Conservation (phyloP, 1,139 yeast genomes). For the Pichia sp. region DNA sequence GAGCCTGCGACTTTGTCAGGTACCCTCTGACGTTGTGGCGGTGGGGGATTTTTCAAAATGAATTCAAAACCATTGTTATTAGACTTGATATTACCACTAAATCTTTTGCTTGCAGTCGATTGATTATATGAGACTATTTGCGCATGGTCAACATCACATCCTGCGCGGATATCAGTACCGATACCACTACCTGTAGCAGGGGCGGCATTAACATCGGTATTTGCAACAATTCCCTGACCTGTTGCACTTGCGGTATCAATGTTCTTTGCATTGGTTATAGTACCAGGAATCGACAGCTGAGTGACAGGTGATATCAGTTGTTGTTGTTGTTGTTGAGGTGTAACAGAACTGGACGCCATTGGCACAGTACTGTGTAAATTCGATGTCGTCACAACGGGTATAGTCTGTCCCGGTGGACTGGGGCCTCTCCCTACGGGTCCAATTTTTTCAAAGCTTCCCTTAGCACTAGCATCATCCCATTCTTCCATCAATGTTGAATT, state of each 20-base stretch:
- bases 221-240: not conserved
- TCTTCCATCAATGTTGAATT: too few species aligned
- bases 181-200: too few species aligned
- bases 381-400: conserved; percentile 26
- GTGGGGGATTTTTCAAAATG: conserved; percentile 1
- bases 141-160: too few species aligned
- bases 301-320: too few species aligned
- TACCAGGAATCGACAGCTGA: not conserved
- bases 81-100: too few species aligned
- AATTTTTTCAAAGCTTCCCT: conserved; percentile 24
- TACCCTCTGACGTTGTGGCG: not conserved
- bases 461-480: conserved; percentile 14
- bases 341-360: conserved; percentile 11
- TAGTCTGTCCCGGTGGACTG: conserved; percentile 26
- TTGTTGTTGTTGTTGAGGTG: too few species aligned
- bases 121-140: too few species aligned
- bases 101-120: too few species aligned
- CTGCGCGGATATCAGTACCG: too few species aligned
- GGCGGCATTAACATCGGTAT: too few species aligned
- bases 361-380: too few species aligned
- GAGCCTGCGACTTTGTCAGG: too few species aligned
- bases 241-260: not conserved
- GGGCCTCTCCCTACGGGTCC: conserved; percentile 28
- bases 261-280: not conserved
- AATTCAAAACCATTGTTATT: conserved; percentile 1